Evolutionary conservation across 1,284 basidiomycete genomes (phyloP).

Genomic region (Ustilago trichophora): DNA sequence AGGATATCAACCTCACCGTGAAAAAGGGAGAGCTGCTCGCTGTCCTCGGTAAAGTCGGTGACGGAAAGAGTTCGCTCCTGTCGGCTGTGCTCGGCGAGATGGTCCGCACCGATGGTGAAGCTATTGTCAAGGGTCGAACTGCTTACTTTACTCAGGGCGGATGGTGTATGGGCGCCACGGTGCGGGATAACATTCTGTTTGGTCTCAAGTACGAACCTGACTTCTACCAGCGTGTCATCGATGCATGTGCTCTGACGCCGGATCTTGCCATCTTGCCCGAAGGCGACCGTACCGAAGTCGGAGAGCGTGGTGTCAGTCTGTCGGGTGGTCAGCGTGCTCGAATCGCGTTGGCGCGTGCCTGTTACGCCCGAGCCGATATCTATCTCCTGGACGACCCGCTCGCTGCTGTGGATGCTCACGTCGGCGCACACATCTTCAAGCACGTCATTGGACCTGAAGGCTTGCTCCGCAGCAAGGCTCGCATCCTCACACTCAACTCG

Average conservation of each 20-base stretch:
- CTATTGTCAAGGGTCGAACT: conserved; percentile 67
- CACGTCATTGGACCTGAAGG: conserved; percentile 57
- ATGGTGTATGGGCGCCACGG: conserved; percentile 85
- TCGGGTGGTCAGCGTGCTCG: conserved; percentile 74
- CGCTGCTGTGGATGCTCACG: conserved; percentile 71
- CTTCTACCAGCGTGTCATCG: conserved; percentile 66
- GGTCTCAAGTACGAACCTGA: conserved; percentile 70
- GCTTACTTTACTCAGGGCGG: conserved; percentile 86
- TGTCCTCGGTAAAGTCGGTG: conserved; percentile 64
- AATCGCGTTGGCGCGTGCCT: conserved; percentile 77
- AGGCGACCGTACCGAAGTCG: conserved; percentile 75
- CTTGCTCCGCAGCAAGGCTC: conserved; percentile 55
- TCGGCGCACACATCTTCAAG: conserved; percentile 64
- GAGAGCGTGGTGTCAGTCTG: conserved; percentile 71
- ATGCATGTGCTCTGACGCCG: conserved; percentile 64
- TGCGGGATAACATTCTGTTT: conserved; percentile 72
- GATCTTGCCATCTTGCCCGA: conserved; percentile 78
- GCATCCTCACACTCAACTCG: conserved; percentile 67
- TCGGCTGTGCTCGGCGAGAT: conserved; percentile 63
- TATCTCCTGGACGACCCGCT: conserved; percentile 77
- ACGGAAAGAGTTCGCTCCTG: conserved; percentile 61
- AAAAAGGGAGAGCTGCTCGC: conserved; percentile 54
- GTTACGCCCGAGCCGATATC: conserved; percentile 78
- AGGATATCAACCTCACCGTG: conserved; percentile 53
- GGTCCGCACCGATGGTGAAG: conserved; percentile 49